A percentile compares a stretch with the other conserved stretches of the same genome.
phyloP scores from a whole-genome alignment of 1,284 basidiomycete species.

The Neonothopanus nambi region DNA sequence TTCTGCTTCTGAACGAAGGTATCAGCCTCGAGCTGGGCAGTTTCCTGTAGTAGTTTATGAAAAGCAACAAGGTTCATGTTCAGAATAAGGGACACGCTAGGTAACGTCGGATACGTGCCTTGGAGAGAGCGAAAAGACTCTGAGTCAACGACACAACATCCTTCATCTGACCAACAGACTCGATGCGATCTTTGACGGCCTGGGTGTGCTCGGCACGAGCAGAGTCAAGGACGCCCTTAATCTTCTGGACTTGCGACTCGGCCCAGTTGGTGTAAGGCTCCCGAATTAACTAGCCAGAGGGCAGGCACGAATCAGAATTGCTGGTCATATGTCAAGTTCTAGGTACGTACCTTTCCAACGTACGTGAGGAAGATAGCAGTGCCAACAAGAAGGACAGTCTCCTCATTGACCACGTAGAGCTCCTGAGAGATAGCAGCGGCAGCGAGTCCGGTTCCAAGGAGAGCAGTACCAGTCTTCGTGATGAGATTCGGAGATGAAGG shows the following conservation, averaged over 20 bases:
- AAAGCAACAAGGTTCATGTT: background rate
- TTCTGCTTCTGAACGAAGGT: slow-evolving; percentile 93
- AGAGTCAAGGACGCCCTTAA: slow-evolving; percentile 80
- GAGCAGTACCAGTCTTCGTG: slow-evolving; percentile 92
- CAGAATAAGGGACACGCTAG: background rate
- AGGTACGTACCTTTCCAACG: background rate
- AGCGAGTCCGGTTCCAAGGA: slow-evolving; percentile 87
- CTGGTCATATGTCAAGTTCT: background rate
- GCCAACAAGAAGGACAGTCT: slow-evolving; percentile 82
- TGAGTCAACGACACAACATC: slow-evolving; percentile 91
- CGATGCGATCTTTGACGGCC: slow-evolving; percentile 92
- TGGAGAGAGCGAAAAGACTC: slow-evolving; percentile 90
- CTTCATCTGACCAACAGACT: slow-evolving; percentile 89
- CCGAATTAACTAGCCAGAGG: slow-evolving; percentile 51
- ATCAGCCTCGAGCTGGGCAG: slow-evolving; percentile 87
- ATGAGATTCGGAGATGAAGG: slow-evolving; percentile 88
- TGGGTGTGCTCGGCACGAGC: slow-evolving; percentile 91
- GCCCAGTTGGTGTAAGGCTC: slow-evolving; percentile 96
- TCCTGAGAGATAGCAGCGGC: slow-evolving; percentile 97
- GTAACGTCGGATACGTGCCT: slow-evolving; percentile 48
- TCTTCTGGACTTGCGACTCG: slow-evolving; percentile 80
- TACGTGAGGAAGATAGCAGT: slow-evolving; percentile 37
- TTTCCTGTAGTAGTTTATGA: slow-evolving; percentile 60
- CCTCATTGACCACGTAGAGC: slow-evolving; percentile 97
- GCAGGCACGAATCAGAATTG: slow-evolving; percentile 11